Conservation (phyloP, 768 basidiomycete species). For the Lactifluus volemus region DNA sequence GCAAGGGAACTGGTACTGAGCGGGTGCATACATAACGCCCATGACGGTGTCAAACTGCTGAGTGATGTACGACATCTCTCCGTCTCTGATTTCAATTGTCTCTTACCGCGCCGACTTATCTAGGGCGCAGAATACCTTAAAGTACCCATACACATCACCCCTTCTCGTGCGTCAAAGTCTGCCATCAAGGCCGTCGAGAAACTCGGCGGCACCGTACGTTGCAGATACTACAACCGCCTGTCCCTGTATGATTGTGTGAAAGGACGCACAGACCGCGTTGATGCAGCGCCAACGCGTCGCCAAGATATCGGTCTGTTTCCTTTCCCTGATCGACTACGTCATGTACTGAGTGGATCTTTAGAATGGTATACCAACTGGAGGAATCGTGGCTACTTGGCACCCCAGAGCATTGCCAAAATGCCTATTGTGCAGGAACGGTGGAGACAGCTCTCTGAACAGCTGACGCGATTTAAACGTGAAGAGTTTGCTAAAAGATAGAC, state of each 20-base stretch:
- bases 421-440: conserved; percentile 65
- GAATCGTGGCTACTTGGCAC: conserved; percentile 71
- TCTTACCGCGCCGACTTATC: background rate
- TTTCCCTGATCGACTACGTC: background rate
- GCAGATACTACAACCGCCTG: conserved; percentile 86
- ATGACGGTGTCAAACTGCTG: conserved; percentile 88
- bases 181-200: conserved; percentile 82
- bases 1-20: conserved; percentile 77
- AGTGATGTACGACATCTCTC: conserved; percentile 51
- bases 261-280: conserved; percentile 56
- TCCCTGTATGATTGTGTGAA: conserved; percentile 74
- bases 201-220: conserved; percentile 74
- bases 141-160: conserved; percentile 65
- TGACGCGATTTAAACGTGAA: conserved; percentile 43
- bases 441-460: conserved; percentile 52
- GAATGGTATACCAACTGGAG: conserved; percentile 71
- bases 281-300: conserved; percentile 79
- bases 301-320: conserved; percentile 66
- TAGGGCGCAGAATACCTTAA: conserved; percentile 63
- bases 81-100: background rate
- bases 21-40: conserved; percentile 79
- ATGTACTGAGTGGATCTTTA: conserved; percentile 23
- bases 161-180: conserved; percentile 78
- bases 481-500: conserved; percentile 27
- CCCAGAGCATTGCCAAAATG: conserved; percentile 44